A percentile compares a stretch with the other conserved stretches of the same genome.
phyloP scores from a whole-genome alignment of 2,329 filamentous ascomycete species.

The Fusarium illudens region DNA sequence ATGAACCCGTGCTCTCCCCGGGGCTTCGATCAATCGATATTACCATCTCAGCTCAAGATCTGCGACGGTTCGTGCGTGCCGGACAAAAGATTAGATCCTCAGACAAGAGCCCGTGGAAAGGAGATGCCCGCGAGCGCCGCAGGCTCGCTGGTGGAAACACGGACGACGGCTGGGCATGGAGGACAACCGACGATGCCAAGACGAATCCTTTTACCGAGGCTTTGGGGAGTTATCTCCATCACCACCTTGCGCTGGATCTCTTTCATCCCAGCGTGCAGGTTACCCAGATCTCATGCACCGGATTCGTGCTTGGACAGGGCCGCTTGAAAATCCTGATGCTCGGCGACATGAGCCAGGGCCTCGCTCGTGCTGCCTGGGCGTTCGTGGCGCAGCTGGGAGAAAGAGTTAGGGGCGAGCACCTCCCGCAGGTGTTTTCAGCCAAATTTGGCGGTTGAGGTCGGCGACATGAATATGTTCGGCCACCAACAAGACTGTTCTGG shows the following conservation, averaged over 20 bases:
- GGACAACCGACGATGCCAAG: slow-evolving; percentile 33
- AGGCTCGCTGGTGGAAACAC: slow-evolving; percentile 56
- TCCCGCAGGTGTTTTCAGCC: slow-evolving; percentile 38
- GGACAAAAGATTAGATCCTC: slow-evolving; percentile 43
- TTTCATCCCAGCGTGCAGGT: slow-evolving; percentile 64
- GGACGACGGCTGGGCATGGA: slow-evolving; percentile 65
- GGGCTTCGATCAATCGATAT: slow-evolving; percentile 60
- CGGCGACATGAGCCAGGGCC: slow-evolving; percentile 43
- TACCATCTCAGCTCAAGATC: slow-evolving; percentile 58
- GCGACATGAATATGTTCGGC: not conserved
- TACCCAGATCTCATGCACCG: slow-evolving; percentile 62
- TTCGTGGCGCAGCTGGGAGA: slow-evolving; percentile 50
- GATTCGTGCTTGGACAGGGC: slow-evolving; percentile 63
- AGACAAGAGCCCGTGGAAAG: slow-evolving; percentile 40
- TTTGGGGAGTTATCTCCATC: slow-evolving; percentile 57
- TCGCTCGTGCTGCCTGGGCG: slow-evolving; percentile 49
- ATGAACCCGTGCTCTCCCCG: slow-evolving; percentile 22
- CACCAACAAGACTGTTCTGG: not conserved
- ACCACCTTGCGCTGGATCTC: slow-evolving; percentile 64
- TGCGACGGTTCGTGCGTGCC: slow-evolving; percentile 55
- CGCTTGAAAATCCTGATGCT: slow-evolving; percentile 57
- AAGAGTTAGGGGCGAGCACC: slow-evolving; percentile 43
- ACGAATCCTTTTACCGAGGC: slow-evolving; percentile 59
- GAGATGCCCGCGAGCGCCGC: slow-evolving; percentile 51
- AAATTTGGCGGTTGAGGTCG: slow-evolving; percentile 23